These are phyloP conservation scores for Lodderomyces jiufengensis DNA, from an alignment of 1,139 yeast species.

Conservation along the genomic window DNA sequence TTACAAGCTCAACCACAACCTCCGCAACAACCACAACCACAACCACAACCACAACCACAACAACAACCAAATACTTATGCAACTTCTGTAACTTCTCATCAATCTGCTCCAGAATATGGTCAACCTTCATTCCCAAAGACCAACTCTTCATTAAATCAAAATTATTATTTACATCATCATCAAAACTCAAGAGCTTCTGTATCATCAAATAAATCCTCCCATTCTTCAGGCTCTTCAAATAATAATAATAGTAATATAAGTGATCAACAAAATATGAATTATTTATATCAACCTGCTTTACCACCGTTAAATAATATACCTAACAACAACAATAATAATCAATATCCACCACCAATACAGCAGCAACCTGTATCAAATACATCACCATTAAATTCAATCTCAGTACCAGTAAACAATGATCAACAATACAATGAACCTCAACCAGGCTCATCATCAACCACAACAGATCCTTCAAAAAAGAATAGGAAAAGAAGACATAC, in stretches of 20 bases:
- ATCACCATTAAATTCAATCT: neutral
- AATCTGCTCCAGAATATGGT: neutral
- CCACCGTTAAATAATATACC: neutral
- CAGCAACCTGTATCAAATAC: neutral
- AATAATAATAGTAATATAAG: too few species aligned
- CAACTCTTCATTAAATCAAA: too few species aligned
- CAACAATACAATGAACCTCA: neutral
- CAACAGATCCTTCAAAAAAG: slow-evolving; percentile 3
- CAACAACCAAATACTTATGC: neutral
- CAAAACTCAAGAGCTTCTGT: too few species aligned
- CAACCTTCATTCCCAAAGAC: too few species aligned
- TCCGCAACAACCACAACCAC: neutral
- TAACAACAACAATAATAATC: too few species aligned
- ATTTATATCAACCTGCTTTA: too few species aligned
- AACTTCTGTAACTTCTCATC: neutral
- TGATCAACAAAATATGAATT: too few species aligned
- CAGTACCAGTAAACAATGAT: slow-evolving; percentile 1
- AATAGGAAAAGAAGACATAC: slow-evolving; percentile 17
- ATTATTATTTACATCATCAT: too few species aligned
- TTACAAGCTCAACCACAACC: neutral
- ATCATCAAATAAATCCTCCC: too few species aligned
- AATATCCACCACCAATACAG: neutral
- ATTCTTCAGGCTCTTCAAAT: too few species aligned
- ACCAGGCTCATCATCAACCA: slow-evolving; percentile 1
- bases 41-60: slow-evolving; percentile 1